Conservation (phyloP, 257 asterid genomes). For the Solanum commersonii region DNA sequence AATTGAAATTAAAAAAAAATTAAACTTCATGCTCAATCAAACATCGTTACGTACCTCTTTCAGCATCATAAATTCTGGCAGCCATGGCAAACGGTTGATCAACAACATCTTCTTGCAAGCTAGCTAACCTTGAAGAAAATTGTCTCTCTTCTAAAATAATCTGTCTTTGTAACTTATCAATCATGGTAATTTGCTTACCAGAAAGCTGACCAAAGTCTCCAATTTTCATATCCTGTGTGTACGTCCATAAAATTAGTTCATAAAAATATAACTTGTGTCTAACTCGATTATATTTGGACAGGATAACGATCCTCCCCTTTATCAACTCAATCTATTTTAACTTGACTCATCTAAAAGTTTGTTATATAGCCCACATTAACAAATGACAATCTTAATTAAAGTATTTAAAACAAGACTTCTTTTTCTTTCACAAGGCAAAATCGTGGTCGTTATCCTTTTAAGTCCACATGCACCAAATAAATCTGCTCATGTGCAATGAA, state of each 20-base stretch:
- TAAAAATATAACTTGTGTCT: background rate
- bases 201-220: constrained; percentile 6
- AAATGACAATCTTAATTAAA: background rate
- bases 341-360: background rate
- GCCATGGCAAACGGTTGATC: constrained; percentile 14
- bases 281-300: background rate
- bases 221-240: constrained; percentile 3
- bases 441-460: background rate
- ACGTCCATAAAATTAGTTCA: background rate
- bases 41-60: background rate
- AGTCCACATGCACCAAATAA: background rate
- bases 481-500: too few species aligned
- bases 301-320: background rate
- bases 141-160: constrained; percentile 6
- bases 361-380: background rate
- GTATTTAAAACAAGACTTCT: background rate
- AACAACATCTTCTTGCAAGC: constrained; percentile 25
- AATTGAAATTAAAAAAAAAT: background rate
- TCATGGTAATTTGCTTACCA: background rate
- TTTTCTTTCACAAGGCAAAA: background rate
- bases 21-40: background rate
- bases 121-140: background rate
- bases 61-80: background rate
- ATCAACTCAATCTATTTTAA: background rate
- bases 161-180: constrained; percentile 13